These are phyloP conservation scores for Xylaria hypoxylon DNA, from an alignment of 2,329 filamentous ascomycete species.

Conservation along the genomic window DNA sequence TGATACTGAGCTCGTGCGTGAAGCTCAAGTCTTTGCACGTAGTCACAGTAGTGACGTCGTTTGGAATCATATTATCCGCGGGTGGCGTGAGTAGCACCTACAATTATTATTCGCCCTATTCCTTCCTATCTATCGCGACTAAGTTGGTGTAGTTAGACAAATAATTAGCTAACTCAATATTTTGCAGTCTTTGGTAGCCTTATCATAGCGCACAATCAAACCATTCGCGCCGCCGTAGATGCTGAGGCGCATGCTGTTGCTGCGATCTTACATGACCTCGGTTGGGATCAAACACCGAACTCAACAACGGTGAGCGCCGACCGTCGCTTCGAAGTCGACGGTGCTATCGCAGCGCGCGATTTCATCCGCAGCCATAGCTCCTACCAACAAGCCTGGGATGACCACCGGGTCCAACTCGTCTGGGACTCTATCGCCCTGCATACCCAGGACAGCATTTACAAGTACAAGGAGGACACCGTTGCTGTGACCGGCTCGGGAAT, in stretches of 20 bases:
- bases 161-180: neutral
- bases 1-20: slow-evolving; percentile 40
- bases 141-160: neutral
- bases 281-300: slow-evolving; percentile 54
- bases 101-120: neutral
- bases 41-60: slow-evolving; percentile 31
- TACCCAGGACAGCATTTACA: slow-evolving; percentile 53
- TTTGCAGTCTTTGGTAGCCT: slow-evolving; percentile 31
- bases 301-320: slow-evolving; percentile 54
- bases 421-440: slow-evolving; percentile 64
- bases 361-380: slow-evolving; percentile 50
- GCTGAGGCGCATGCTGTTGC: slow-evolving; percentile 57
- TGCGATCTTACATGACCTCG: slow-evolving; percentile 58
- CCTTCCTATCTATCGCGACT: neutral
- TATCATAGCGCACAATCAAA: slow-evolving; percentile 32
- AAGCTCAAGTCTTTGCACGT: slow-evolving; percentile 30
- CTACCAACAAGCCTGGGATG: slow-evolving; percentile 51
- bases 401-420: slow-evolving; percentile 55
- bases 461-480: slow-evolving; percentile 59
- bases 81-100: slow-evolving; percentile 31
- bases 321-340: slow-evolving; percentile 64
- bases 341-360: slow-evolving; percentile 57
- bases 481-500: slow-evolving; percentile 51
- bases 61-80: slow-evolving; percentile 35
- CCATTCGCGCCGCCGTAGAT: slow-evolving; percentile 52